These are phyloP conservation scores for Piper longum DNA, from an alignment of 164 flowering plant genomes.

Conservation along the genomic window DNA sequence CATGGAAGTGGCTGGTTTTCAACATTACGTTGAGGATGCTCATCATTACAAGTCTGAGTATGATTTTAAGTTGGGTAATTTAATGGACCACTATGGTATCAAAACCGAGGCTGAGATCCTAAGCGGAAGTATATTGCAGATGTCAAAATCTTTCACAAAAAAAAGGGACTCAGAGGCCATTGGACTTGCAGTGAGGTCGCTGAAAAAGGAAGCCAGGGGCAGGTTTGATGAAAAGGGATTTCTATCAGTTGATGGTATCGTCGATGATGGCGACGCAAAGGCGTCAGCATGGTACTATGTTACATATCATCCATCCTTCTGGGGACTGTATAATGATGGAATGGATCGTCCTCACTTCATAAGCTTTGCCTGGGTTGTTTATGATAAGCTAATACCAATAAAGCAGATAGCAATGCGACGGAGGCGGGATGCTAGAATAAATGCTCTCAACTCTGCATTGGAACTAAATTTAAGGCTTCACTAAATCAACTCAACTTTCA, in stretches of 20 bases:
- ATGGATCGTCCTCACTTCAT: conserved; percentile 47
- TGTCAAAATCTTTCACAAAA: conserved; percentile 36
- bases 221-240: conserved; percentile 36
- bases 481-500: neutral
- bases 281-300: conserved; percentile 93
- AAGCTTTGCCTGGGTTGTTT: conserved; percentile 83
- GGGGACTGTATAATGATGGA: conserved; percentile 54
- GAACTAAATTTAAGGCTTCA: neutral
- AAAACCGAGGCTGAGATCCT: conserved; percentile 71
- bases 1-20: conserved; percentile 67
- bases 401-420: conserved; percentile 22
- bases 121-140: conserved; percentile 47
- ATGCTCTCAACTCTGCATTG: neutral
- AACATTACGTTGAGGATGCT: conserved; percentile 54
- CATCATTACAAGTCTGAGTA: conserved; percentile 40
- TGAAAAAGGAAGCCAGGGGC: conserved; percentile 56
- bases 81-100: conserved; percentile 52
- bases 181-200: conserved; percentile 38
- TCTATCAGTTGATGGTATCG: conserved; percentile 5
- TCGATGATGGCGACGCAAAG: conserved; percentile 33
- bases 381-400: conserved; percentile 55
- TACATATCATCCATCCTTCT: conserved; percentile 51
- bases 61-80: conserved; percentile 55
- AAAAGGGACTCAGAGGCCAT: conserved; percentile 54
- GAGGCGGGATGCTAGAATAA: neutral